Evolutionary conservation across 2,329 filamentous ascomycete species (phyloP).

Genomic region (Talaromyces amestolkiae): DNA sequence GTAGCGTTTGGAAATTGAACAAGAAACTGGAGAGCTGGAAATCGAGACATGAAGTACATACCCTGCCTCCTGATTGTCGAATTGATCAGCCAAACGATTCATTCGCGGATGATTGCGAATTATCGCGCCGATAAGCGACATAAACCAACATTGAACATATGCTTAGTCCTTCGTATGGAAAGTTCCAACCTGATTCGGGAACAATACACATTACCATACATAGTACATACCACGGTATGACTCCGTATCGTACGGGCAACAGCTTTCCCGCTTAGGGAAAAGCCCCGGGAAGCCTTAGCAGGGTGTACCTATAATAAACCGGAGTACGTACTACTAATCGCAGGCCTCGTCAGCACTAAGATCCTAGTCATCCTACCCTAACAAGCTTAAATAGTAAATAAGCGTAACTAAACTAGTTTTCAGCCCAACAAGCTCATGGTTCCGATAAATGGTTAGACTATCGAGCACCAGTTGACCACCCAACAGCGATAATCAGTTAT

Average conservation of each 20-base stretch:
- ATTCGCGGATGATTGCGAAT: not conserved
- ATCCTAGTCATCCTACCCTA: not conserved
- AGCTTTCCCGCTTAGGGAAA: constrained; percentile 12
- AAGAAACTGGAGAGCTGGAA: not conserved
- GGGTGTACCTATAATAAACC: not conserved
- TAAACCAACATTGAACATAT: not conserved
- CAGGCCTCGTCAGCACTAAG: not conserved
- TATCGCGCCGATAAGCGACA: not conserved
- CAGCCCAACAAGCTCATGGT: not conserved
- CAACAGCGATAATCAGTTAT: not conserved
- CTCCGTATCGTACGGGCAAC: not conserved
- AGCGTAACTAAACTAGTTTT: not conserved
- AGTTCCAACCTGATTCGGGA: not conserved
- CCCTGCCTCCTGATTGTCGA: not conserved
- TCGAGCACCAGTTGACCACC: not conserved
- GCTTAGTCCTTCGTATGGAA: not conserved
- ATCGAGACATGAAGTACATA: not conserved
- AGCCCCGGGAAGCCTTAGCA: not conserved
- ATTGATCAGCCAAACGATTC: not conserved
- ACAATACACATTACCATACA: not conserved
- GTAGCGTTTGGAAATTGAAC: not conserved
- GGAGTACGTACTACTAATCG: not conserved
- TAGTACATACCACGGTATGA: not conserved
- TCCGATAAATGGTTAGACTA: not conserved
- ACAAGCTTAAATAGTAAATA: constrained; percentile 5